phyloP scores from a whole-genome alignment of 805 yeast genomes.

The Aciculoconidium aculeatum region DNA sequence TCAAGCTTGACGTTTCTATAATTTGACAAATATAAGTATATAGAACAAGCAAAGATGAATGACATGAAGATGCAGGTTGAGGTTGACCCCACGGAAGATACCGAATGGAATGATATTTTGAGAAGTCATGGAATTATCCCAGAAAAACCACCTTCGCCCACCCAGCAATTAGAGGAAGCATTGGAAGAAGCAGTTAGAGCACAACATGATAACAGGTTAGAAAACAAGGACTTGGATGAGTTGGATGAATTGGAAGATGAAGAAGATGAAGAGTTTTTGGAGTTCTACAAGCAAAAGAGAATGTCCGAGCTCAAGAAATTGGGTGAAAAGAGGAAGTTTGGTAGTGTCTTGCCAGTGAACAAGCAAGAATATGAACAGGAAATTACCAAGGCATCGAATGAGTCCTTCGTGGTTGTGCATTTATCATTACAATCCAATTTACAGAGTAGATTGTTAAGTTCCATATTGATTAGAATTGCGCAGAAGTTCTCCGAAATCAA shows the following conservation, averaged over 20 bases:
- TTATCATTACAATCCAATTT: slow-evolving; percentile 61
- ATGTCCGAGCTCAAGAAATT: slow-evolving; percentile 65
- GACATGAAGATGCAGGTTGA: slow-evolving; percentile 61
- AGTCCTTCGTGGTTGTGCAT: slow-evolving; percentile 69
- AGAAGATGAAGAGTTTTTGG: slow-evolving; percentile 86
- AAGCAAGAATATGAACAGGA: slow-evolving; percentile 86
- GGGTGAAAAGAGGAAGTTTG: slow-evolving; percentile 56
- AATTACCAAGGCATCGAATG: slow-evolving; percentile 74
- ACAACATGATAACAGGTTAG: slow-evolving; percentile 81
- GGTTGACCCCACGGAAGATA: slow-evolving; percentile 93
- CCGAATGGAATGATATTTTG: slow-evolving; percentile 97
- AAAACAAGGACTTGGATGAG: slow-evolving; percentile 70
- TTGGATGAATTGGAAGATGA: slow-evolving; percentile 86
- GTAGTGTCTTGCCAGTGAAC: slow-evolving; percentile 68
- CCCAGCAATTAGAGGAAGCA: slow-evolving; percentile 81
- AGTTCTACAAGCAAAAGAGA: slow-evolving; percentile 70
- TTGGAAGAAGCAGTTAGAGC: slow-evolving; percentile 71
- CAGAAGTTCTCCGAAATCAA: slow-evolving; percentile 72
- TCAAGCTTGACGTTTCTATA: neutral
- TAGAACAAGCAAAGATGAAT: slow-evolving; percentile 4
- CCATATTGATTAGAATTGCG: slow-evolving; percentile 55
- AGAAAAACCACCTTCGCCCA: slow-evolving; percentile 82
- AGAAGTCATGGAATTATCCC: slow-evolving; percentile 90
- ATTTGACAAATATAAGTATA: slow-evolving; percentile 1
- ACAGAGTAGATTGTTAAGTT: slow-evolving; percentile 68